These are phyloP conservation scores for Aspergillus sp. DNA, from an alignment of 2,329 filamentous ascomycete genomes.

Conservation along the genomic window DNA sequence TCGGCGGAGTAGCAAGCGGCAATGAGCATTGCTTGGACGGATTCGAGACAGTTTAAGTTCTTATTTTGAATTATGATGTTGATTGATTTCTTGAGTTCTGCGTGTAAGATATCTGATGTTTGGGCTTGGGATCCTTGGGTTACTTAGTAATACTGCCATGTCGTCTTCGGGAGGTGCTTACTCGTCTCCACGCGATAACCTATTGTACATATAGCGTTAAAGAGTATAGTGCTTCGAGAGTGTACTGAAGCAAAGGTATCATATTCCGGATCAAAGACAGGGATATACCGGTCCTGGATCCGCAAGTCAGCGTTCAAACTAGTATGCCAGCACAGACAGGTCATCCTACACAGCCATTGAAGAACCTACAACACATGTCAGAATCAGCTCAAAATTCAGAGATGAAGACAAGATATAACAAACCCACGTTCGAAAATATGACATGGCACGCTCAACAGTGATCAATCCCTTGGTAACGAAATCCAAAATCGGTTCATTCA, in stretches of 20 bases:
- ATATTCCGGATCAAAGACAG: conserved; percentile 40
- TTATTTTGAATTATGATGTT: conserved; percentile 40
- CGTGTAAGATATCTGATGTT: conserved; percentile 39
- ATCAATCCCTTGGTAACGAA: conserved; percentile 31
- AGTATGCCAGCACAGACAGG: neutral
- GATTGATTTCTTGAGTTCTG: conserved; percentile 40
- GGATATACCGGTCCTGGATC: conserved; percentile 42
- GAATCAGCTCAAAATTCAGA: neutral
- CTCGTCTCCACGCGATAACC: conserved; percentile 41
- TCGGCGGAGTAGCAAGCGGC: conserved; percentile 50
- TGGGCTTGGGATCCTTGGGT: conserved; percentile 21
- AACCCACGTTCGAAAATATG: conserved; percentile 27
- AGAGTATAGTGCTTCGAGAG: conserved; percentile 43
- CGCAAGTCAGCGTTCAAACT: neutral
- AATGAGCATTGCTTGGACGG: conserved; percentile 47
- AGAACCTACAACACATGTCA: conserved; percentile 22
- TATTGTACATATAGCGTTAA: conserved; percentile 48
- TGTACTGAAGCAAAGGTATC: conserved; percentile 44
- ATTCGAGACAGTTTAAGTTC: conserved; percentile 39
- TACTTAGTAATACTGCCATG: neutral
- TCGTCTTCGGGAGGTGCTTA: conserved; percentile 2
- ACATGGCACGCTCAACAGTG: conserved; percentile 25
- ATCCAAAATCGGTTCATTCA: conserved; percentile 26
- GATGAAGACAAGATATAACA: no score
- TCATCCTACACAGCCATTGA: conserved; percentile 29